Evolutionary conservation across 139 green algal genomes (phyloP).

Genomic region (Picochlorum sp.): DNA sequence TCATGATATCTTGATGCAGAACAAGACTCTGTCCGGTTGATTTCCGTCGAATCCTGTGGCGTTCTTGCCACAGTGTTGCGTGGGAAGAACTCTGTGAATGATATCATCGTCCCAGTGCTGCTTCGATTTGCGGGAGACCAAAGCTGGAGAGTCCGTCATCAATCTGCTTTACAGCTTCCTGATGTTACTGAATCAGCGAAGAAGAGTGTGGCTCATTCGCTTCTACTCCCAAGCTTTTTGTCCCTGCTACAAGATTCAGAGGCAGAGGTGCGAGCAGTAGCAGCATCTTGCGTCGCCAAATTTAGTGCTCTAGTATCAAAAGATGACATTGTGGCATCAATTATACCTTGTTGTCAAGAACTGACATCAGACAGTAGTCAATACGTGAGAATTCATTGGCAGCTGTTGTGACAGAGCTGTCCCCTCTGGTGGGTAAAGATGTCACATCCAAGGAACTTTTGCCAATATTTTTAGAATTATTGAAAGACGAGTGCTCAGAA

Average conservation of each 20-base stretch:
- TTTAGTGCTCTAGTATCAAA: conserved; percentile 38
- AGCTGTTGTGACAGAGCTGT: conserved; percentile 89
- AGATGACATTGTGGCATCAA: conserved; percentile 28
- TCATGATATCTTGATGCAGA: conserved; percentile 37
- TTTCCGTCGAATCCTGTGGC: conserved; percentile 86
- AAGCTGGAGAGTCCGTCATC: conserved; percentile 97
- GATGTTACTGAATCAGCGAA: conserved; percentile 68
- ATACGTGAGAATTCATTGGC: conserved; percentile 91
- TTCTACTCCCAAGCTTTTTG: conserved; percentile 83
- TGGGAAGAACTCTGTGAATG: conserved; percentile 51
- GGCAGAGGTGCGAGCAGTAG: conserved; percentile 67
- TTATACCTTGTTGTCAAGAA: conserved; percentile 67
- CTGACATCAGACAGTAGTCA: conserved; percentile 73
- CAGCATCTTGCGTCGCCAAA: conserved; percentile 30
- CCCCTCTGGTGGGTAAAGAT: conserved; percentile 74
- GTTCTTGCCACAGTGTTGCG: conserved; percentile 70
- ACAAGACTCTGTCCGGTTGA: conserved; percentile 93
- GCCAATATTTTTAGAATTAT: conserved; percentile 86
- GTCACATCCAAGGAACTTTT: conserved; percentile 88
- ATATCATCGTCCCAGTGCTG: conserved; percentile 78
- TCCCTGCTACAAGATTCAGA: conserved; percentile 64
- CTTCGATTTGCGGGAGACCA: conserved; percentile 69
- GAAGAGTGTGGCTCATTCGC: conserved; percentile 40
- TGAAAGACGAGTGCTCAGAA: conserved; percentile 93
- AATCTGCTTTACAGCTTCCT: conserved; percentile 64